Base-by-base conservation (phyloP, 1,284 basidiomycete genomes). In the Cystobasidium slooffiae region DNA sequence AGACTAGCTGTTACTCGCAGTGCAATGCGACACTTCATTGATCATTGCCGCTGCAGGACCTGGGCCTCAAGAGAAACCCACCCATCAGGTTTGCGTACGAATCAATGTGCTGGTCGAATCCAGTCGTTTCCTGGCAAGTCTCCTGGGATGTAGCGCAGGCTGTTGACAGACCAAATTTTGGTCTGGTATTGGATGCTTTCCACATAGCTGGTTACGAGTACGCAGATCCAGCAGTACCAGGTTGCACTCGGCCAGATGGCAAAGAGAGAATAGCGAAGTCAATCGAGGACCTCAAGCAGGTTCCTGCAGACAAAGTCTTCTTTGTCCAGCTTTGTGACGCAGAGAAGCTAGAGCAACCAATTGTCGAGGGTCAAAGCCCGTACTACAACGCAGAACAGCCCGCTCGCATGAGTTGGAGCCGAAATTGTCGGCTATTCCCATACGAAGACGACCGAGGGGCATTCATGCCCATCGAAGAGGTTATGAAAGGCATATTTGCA, bases 71-170 rank as follows among this genome's bases (percentile, higher is more conserved):
- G 37, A 37, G 61, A 10, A 47, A 46, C 14, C 72, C 63, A 12
- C 75, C 75, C 0, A 75, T 77, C 41, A 67, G 75, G 3, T 58
- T 76, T 44, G 75, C 65, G n/a, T 77, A 77, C 72, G 76, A 77
- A 47, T 58, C 66, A 6, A 70, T 72, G 75, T 72, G 72, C 59
- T 77, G 76, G 76, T 72, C 69, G 20, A 72, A 59, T 5, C 41
- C 22, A 39, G 61, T 52, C 22, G 61, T 43, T 18, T 67, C 58
- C 8, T 77, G 76, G 76, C 75, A 77, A 51, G 59, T 70, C 6
- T 31, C 41, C 6, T 76, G 72, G 75, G 52, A 58, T 6, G 63
- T 77, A 31, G 75, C 65, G 14, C 61, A 72, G 43, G 46, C 22
- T 9, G 72, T 75, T 20, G 67, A 77, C 39, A 63, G 76, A 55